phyloP scores from a whole-genome alignment of 495 filamentous ascomycete species.

The Ascodesmis nigricans region DNA sequence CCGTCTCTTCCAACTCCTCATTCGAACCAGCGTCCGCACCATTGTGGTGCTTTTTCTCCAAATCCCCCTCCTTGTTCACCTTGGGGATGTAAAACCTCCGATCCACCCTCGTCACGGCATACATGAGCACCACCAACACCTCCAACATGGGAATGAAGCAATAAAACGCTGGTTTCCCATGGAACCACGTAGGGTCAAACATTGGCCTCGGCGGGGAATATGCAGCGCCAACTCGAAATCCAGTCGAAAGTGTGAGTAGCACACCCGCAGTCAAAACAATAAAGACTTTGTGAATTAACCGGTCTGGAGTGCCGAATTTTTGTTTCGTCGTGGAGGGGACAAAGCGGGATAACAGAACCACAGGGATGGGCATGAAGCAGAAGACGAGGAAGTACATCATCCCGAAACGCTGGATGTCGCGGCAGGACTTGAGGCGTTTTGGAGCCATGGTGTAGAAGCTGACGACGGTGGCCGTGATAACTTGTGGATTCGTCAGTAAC shows the following conservation, averaged over 20 bases:
- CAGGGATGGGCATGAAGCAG: slow-evolving; percentile 50
- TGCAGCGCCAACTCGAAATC: slow-evolving; percentile 38
- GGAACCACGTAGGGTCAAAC: slow-evolving; percentile 41
- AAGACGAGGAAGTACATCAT: slow-evolving; percentile 45
- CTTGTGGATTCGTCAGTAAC: background rate
- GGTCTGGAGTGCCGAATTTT: slow-evolving; percentile 44
- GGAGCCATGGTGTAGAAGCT: slow-evolving; percentile 29
- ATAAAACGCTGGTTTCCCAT: slow-evolving; percentile 52
- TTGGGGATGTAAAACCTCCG: slow-evolving; percentile 53
- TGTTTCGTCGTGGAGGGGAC: slow-evolving; percentile 32
- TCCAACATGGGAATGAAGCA: slow-evolving; percentile 57
- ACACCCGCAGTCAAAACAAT: slow-evolving; percentile 34
- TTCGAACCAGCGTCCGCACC: too few relatives aligned
- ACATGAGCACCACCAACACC: slow-evolving; percentile 40
- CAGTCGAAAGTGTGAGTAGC: slow-evolving; percentile 46
- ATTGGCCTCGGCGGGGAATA: slow-evolving; percentile 32
- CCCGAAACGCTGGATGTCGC: slow-evolving; percentile 42
- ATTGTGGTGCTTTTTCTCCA: too few relatives aligned
- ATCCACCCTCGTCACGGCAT: slow-evolving; percentile 45
- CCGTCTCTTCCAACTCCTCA: too few relatives aligned
- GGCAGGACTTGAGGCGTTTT: slow-evolving; percentile 15
- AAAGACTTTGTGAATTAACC: slow-evolving; percentile 39
- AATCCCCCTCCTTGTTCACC: too few relatives aligned
- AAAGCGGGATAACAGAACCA: slow-evolving; percentile 33
- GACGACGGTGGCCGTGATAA: slow-evolving; percentile 2